These are phyloP conservation scores for Podila verticillata DNA, from an alignment of 192 early-diverging fungal species.

Conservation along the genomic window DNA sequence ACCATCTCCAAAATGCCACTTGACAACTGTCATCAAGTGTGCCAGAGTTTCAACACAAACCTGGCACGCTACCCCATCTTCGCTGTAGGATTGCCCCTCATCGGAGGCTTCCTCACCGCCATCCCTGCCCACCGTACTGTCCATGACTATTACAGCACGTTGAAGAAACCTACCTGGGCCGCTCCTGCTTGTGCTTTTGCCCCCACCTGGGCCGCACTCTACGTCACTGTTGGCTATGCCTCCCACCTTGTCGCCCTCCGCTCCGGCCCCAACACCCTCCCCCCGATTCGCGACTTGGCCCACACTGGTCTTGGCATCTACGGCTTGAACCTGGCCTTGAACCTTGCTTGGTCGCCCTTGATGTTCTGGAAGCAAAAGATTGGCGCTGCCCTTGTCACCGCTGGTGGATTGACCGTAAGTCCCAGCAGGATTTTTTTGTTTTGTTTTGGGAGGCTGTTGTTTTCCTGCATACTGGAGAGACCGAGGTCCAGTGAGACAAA, in stretches of 20 bases:
- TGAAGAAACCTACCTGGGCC: conserved; percentile 37
- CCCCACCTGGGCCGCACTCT: conserved; percentile 33
- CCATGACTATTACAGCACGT: conserved; percentile 17
- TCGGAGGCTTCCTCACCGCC: conserved; percentile 45
- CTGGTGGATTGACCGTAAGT: conserved; percentile 40
- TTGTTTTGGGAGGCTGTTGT: too few species aligned
- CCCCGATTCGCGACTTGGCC: conserved; percentile 25
- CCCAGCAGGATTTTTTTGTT: background rate
- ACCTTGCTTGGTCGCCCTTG: conserved; percentile 38
- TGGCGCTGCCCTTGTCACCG: conserved; percentile 32
- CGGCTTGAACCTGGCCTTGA: conserved; percentile 28
- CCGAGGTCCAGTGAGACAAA: background rate
- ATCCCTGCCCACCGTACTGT: conserved; percentile 18
- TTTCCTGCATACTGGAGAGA: background rate
- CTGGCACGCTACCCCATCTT: conserved; percentile 43
- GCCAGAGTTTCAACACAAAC: conserved; percentile 39
- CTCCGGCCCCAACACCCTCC: conserved; percentile 35
- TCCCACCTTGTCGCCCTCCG: conserved; percentile 43
- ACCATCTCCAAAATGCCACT: conserved; percentile 7
- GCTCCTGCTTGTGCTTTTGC: conserved; percentile 18
- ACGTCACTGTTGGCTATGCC: conserved; percentile 45
- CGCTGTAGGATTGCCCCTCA: conserved; percentile 38
- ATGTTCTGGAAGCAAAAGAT: conserved; percentile 41
- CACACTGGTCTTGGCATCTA: conserved; percentile 38
- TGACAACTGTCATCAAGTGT: conserved; percentile 28